Percentiles rank a stretch among this genome's conserved stretches.
Conservation (phyloP, 139 green algal species). For the Closterium sp. region DNA sequence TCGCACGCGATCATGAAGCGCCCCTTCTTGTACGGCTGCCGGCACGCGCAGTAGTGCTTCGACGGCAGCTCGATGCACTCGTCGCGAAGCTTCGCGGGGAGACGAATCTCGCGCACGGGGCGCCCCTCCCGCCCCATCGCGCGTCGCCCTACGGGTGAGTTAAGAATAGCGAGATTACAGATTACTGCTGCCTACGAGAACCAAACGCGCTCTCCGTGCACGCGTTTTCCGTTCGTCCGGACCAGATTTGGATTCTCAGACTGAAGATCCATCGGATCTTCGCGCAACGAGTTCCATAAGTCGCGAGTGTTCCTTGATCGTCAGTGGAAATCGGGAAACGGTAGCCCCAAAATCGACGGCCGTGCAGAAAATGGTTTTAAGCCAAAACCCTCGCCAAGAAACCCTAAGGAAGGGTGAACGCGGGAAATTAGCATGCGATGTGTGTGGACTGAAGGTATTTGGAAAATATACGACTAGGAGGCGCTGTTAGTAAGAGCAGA, state of each 20-base stretch:
- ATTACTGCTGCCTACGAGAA: background rate
- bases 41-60: conserved; percentile 24
- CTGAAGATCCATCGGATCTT: background rate
- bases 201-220: background rate
- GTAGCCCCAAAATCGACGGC: too few species aligned
- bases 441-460: too few species aligned
- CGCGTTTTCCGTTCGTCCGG: background rate
- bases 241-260: background rate
- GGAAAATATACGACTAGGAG: too few species aligned
- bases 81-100: conserved; percentile 28
- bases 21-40: conserved; percentile 14
- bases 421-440: too few species aligned
- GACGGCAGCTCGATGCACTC: background rate
- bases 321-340: background rate
- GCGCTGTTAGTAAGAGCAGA: too few species aligned
- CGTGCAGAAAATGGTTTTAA: too few species aligned
- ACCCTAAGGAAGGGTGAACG: too few species aligned
- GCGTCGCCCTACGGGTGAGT: too few species aligned
- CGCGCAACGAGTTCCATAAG: background rate
- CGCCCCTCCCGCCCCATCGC: conserved; percentile 25
- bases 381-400: too few species aligned
- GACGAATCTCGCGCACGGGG: conserved; percentile 6
- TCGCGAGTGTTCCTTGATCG: background rate
- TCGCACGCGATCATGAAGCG: conserved; percentile 38
- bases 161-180: too few species aligned